Base-by-base conservation (phyloP, 2,329 filamentous ascomycete species). In the Ophiostoma perfectum region DNA sequence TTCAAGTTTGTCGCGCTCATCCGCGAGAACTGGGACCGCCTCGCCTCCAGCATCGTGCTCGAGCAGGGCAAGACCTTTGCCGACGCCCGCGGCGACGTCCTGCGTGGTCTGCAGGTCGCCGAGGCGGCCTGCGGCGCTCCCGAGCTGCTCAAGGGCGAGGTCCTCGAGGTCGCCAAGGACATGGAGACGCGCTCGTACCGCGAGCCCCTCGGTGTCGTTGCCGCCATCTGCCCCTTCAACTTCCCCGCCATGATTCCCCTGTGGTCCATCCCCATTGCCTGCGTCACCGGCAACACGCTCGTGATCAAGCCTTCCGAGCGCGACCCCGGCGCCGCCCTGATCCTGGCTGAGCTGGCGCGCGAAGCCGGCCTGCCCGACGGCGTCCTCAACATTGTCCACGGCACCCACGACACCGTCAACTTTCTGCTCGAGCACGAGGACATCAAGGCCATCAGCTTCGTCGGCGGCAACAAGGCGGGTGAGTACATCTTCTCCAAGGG, bases 171-270 rank as follows among this genome's bases (percentile, higher is more conserved):
- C 11, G 86, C 91, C 67, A 93, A 92, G 83, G 91, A 94, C 75
- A 95, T 95, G 91, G 91, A 95, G 82, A 95, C 91, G 45, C 82
- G 90, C 75, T 90, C 86, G 69, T 95, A 95, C 78, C 86, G 87
- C 71, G 91, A 95, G 83, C 91, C 91, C 70, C 80, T 95, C 75
- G 91, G 91, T 68, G 88, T 95, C 52, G 88, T 90, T 58, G 90
- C 91, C 69, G 90, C 91, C 69, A 95, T 95, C 74, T 94, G 91
- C 82, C 91, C 91, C 2, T 95, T 94, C 77, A 95, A 94, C 82
- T 95, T 95, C 81, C 91, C 91, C 62, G 91, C 91, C 74, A 95
- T 95, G 91, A 95, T 95, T 77, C 91, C 91, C 3, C 83, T 95
- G 16, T 95, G 91, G 91, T 92, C 86, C 70, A 93, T 95, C 71